A percentile compares a stretch with the other conserved stretches of the same genome.
Conservation (phyloP, 2,329 filamentous ascomycete species). For the Lecanicillium sp. region DNA sequence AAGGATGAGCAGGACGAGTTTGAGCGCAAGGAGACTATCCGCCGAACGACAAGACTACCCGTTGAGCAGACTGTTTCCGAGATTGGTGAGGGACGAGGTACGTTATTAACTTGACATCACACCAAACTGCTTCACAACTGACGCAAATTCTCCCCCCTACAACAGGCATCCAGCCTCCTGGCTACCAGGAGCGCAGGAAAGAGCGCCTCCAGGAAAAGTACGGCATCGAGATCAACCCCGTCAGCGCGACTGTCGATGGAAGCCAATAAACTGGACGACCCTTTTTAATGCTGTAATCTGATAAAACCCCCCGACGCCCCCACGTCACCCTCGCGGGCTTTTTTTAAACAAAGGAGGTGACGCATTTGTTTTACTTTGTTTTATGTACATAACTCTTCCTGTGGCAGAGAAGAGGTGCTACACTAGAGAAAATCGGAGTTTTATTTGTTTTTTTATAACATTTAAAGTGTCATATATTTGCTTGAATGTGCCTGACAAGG, state of each 20-base stretch:
- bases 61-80: conserved; percentile 72
- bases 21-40: conserved; percentile 64
- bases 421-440: conserved; percentile 32
- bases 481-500: conserved; percentile 14
- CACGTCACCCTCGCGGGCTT: conserved; percentile 8
- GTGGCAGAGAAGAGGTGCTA: conserved; percentile 24
- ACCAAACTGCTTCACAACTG: too few species aligned
- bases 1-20: conserved; percentile 60
- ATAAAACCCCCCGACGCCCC: conserved; percentile 4
- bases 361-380: conserved; percentile 1
- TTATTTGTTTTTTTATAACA: conserved; percentile 20
- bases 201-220: conserved; percentile 80
- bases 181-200: conserved; percentile 76
- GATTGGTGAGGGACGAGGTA: conserved; percentile 83
- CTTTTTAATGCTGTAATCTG: conserved; percentile 5
- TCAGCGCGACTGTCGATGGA: conserved; percentile 41
- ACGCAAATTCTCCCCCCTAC: conserved; percentile 11
- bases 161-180: conserved; percentile 68
- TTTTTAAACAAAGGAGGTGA: conserved; percentile 9
- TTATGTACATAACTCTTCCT: conserved; percentile 28
- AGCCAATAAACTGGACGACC: conserved; percentile 23
- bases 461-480: too few species aligned
- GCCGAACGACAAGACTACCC: conserved; percentile 66
- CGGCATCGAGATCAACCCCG: conserved; percentile 71
- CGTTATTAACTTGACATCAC: too few species aligned